Base-by-base conservation (phyloP, 768 basidiomycete species). In the Multifurca ochricompacta region DNA sequence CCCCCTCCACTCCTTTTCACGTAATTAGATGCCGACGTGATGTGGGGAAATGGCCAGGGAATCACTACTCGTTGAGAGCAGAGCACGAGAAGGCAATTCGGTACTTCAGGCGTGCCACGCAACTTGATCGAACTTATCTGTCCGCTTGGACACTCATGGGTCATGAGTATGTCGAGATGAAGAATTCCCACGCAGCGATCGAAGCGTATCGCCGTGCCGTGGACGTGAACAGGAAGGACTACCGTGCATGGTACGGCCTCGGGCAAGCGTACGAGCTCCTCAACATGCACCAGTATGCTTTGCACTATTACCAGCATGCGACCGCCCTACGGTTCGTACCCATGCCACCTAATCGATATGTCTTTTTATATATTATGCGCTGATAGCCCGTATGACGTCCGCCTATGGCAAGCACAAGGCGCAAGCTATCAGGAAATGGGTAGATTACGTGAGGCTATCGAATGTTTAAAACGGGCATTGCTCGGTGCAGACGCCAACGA, bases 131-230 rank as follows among this genome's bases (percentile, higher is more conserved):
- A 51, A 93, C 88, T 2, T 98, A 93, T 70, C 77, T 98, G 41
- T 89, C 93, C 6, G 96, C 96, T 5, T 99, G 96, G 96, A 98
- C 95, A 4, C 72, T 99, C 59, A 93, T 99, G 91, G 96, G 96
- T 1, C 96, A 99, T 65, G 96, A 98, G 70, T 97, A 89, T 63
- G 88, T 99, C 40, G 96, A 99, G 71, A 85, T 96, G 85, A 98
- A 98, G 72, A 98, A 99, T 68, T 92, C 92, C 4, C 94, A 98
- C 74, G 96, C 96, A 2, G 95, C 96, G 14, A 96, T 98, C 51
- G 96, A 98, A 70, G 90, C 93, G 9, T 99, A 98, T 69, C 81
- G 96, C 51, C 80, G 93, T 65, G 96, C 96, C 48, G 83, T 98
- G 56, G 95, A 98, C 64, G 85, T 96, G 60, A 95, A 95, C 64